These are phyloP conservation scores for Litsea cubeba DNA, from an alignment of 164 flowering plant species.

Conservation along the genomic window DNA sequence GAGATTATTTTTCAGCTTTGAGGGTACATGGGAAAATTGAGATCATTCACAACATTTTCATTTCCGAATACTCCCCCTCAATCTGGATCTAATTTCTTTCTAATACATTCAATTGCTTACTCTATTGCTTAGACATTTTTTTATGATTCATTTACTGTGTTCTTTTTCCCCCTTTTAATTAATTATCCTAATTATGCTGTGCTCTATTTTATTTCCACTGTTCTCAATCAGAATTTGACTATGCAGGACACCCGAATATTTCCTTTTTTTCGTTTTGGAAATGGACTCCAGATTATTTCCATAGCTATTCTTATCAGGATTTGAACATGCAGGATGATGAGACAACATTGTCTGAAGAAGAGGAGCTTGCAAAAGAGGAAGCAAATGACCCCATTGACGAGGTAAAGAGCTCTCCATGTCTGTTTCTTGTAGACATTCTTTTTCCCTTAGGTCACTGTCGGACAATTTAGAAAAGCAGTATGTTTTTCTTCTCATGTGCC, in stretches of 20 bases:
- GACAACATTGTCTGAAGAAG: constrained; percentile 88
- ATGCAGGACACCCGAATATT: neutral
- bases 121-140: neutral
- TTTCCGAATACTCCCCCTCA: neutral
- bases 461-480: neutral
- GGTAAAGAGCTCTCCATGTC: constrained; percentile 32
- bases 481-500: neutral
- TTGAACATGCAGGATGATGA: constrained; percentile 79
- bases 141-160: neutral
- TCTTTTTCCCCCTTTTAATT: neutral
- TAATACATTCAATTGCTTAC: neutral
- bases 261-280: neutral
- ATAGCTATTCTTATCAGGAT: neutral
- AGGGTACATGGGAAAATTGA: no score
- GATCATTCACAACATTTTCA: neutral
- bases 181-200: neutral
- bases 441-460: neutral
- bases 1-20: no score
- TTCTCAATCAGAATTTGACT: no score
- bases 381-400: constrained; percentile 54
- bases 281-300: neutral
- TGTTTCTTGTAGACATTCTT: neutral
- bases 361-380: constrained; percentile 72
- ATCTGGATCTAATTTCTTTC: neutral
- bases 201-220: no score